Conservation (phyloP, 441 rosid species). For the Gossypium laxum region DNA sequence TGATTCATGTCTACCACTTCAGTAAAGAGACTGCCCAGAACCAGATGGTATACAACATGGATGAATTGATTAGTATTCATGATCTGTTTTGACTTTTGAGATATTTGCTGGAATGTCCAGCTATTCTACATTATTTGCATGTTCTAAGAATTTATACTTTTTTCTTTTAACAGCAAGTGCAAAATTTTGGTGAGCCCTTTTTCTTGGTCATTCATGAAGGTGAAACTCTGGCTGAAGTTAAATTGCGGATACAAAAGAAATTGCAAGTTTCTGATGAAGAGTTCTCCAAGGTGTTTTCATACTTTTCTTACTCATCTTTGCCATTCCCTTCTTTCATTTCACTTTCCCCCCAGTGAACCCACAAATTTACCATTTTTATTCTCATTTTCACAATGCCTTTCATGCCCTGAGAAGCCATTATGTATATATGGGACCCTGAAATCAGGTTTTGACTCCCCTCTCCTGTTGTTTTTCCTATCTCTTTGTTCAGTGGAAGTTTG, state of each 20-base stretch:
- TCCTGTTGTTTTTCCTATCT: neutral
- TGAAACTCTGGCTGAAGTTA: constrained; percentile 74
- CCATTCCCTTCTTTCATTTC: neutral
- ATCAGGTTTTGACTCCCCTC: neutral
- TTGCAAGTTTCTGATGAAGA: constrained; percentile 85
- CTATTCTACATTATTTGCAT: neutral
- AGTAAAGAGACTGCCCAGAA: constrained; percentile 68
- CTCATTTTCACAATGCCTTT: neutral
- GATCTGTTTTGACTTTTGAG: constrained; percentile 3
- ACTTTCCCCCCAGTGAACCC: neutral
- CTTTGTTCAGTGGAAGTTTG: constrained; percentile 73
- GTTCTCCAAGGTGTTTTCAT: constrained; percentile 56
- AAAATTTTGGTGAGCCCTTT: constrained; percentile 93
- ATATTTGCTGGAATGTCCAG: neutral
- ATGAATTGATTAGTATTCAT: constrained; percentile 10
- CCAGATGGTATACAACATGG: constrained; percentile 46
- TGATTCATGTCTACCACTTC: constrained; percentile 90
- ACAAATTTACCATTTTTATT: neutral
- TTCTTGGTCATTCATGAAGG: constrained; percentile 88
- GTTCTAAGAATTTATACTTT: constrained; percentile 6
- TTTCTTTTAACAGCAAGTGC: constrained; percentile 56
- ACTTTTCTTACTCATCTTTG: neutral
- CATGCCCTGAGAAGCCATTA: neutral
- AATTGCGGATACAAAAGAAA: constrained; percentile 70
- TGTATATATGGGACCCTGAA: neutral